Evolutionary conservation across 73 alveolate genomes (phyloP).

Genomic region (Paramecium octaurelia): DNA sequence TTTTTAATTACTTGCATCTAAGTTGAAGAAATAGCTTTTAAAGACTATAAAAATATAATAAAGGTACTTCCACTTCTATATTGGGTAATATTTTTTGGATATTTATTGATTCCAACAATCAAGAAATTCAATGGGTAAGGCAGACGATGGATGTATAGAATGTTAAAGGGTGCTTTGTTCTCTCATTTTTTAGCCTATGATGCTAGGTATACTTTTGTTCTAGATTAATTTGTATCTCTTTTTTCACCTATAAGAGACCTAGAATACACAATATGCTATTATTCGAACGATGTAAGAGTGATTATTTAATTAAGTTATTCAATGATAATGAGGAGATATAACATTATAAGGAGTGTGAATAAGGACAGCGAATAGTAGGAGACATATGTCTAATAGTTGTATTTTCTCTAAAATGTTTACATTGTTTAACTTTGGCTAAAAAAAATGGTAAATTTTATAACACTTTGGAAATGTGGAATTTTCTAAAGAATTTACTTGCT

Average conservation of each 20-base stretch:
- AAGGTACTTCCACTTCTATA: background rate
- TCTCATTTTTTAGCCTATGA: background rate
- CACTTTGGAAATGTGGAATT: slow-evolving; percentile 29
- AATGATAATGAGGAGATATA: background rate
- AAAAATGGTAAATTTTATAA: background rate
- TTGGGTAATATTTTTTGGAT: background rate
- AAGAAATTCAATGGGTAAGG: background rate
- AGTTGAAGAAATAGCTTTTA: slow-evolving; percentile 12
- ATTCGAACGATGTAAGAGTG: background rate
- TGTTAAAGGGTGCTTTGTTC: background rate
- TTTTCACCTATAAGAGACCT: background rate
- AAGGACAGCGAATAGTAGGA: background rate
- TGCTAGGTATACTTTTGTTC: slow-evolving; percentile 17
- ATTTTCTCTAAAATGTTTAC: background rate
- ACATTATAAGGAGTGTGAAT: background rate
- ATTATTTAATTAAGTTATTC: background rate
- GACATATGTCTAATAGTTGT: background rate
- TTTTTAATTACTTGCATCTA: background rate
- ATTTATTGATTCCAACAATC: background rate
- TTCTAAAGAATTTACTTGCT: background rate
- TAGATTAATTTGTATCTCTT: slow-evolving; percentile 5
- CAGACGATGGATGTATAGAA: slow-evolving; percentile 10
- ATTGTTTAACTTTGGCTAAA: background rate
- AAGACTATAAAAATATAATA: background rate
- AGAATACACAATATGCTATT: slow-evolving; percentile 5